phyloP scores from a whole-genome alignment of 306 rosid genomes.

The Boehmeria nivea region DNA sequence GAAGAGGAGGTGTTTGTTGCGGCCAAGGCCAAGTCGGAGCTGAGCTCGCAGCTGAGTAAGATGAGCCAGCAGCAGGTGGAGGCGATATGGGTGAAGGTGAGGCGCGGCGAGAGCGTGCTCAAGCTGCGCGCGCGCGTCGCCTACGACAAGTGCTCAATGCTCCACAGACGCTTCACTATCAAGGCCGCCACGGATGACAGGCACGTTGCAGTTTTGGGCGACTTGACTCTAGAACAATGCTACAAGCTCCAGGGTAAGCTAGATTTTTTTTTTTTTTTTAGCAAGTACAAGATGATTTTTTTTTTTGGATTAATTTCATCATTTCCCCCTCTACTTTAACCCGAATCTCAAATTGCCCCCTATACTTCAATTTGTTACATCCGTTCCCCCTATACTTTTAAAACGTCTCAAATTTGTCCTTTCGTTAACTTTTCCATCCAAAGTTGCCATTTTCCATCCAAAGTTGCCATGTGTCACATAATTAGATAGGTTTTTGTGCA shows the following conservation, averaged over 20 bases:
- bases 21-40: conserved; percentile 47
- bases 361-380: too few species aligned
- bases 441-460: too few species aligned
- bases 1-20: conserved; percentile 33
- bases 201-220: conserved; percentile 50
- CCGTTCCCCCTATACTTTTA: too few species aligned
- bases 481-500: too few species aligned
- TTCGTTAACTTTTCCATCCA: too few species aligned
- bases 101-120: conserved; percentile 41
- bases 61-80: conserved; percentile 28
- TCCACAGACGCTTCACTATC: conserved; percentile 44
- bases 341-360: too few species aligned
- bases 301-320: too few species aligned
- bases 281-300: too few species aligned
- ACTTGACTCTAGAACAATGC: conserved; percentile 57
- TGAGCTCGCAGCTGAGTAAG: conserved; percentile 50
- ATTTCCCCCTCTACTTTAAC: too few species aligned
- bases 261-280: too few species aligned
- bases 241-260: conserved; percentile 55
- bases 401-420: too few species aligned
- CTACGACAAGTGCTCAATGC: conserved; percentile 37
- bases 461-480: too few species aligned
- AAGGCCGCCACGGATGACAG: conserved; percentile 54
- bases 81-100: conserved; percentile 50
- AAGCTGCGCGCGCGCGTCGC: conserved; percentile 47